Conservation (phyloP, 2,329 filamentous ascomycete genomes). For the Fusarium luffae region DNA sequence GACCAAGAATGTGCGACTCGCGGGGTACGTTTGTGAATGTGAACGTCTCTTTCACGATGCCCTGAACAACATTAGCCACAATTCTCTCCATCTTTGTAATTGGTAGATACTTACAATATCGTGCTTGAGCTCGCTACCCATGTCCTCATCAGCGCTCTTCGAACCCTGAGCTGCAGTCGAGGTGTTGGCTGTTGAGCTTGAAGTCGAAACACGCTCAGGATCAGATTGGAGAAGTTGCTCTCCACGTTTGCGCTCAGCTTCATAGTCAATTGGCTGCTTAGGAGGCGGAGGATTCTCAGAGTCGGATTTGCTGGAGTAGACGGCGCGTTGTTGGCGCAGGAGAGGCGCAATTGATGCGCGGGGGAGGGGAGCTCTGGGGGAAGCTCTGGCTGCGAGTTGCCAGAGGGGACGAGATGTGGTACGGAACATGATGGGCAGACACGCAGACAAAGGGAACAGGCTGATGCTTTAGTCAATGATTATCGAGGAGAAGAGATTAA, state of each 20-base stretch:
- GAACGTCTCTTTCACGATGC: constrained; percentile 76
- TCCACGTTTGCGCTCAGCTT: constrained; percentile 66
- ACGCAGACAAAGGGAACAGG: background rate
- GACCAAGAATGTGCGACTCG: constrained; percentile 74
- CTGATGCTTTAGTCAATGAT: background rate
- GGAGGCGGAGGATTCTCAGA: constrained; percentile 39
- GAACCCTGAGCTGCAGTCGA: constrained; percentile 50
- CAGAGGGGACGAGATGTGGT: constrained; percentile 41
- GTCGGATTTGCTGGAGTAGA: constrained; percentile 42
- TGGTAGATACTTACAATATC: constrained; percentile 64
- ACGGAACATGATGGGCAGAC: constrained; percentile 46
- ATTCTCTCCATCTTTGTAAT: fast-evolving
- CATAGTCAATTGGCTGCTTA: constrained; percentile 58
- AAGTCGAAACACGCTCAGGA: constrained; percentile 69
- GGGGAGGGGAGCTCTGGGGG: constrained; percentile 2
- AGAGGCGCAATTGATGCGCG: constrained; percentile 22
- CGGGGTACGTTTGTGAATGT: constrained; percentile 71
- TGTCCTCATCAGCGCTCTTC: constrained; percentile 37
- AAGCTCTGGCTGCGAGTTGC: constrained; percentile 35
- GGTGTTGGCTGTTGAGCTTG: constrained; percentile 66
- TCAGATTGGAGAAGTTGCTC: constrained; percentile 67
- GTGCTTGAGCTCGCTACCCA: constrained; percentile 53
- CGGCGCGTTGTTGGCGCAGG: constrained; percentile 33
- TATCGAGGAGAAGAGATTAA: background rate
- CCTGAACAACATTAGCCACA: constrained; percentile 53